Base-by-base conservation (phyloP, 2,329 filamentous ascomycete species). In the Aspergillus jensenii region DNA sequence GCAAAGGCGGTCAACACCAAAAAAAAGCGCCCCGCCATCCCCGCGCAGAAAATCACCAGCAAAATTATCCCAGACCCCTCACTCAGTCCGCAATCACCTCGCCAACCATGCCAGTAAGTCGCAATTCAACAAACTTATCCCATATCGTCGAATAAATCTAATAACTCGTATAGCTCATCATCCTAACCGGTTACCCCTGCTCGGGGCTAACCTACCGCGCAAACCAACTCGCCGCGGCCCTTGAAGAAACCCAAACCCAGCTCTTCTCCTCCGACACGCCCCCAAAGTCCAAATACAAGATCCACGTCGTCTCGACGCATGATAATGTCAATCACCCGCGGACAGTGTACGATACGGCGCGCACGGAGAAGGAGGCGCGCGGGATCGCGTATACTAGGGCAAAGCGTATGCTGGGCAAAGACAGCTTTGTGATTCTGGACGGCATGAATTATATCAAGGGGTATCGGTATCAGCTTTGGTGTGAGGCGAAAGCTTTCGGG, bases 391-490 rank as follows among this genome's bases (percentile, higher is more conserved):
- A 84, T 64, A 83, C 83, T 11, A 83, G 85, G 59, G 81, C 87
- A 57, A 87, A 87, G 72, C 79, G 86, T 35, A 74, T 79, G 21
- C 73, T 88, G 46, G 78, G 79, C 17, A 79, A 78, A 50, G 82
- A 87, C 68, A 82, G 79, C 48, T 81, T 88, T 57, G 84, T 88
- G 44, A 82, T 88, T 51, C 81, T 85, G 2, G 85, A 88, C 71
- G 83, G 82, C 33, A 78, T 87, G 75, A 87, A 88, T 69, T 88
- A 88, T 71, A 88, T 88, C 75, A 88, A 88, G 71, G 86, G 85
- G 19, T 87, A 84, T 71, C 78, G 85, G 40, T 88, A 88, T 67
- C 86, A 88, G 73, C 72, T 88, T 44, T 87, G 85, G 78, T 88
- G 85, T 68, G 85, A 88, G 70, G 84, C 85, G 27, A 88, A 88